Evolutionary conservation across 1,284 basidiomycete genomes (phyloP), one percentile per base, ranked within the genome.

Genomic region (Heterobasidion occidentale): DNA sequence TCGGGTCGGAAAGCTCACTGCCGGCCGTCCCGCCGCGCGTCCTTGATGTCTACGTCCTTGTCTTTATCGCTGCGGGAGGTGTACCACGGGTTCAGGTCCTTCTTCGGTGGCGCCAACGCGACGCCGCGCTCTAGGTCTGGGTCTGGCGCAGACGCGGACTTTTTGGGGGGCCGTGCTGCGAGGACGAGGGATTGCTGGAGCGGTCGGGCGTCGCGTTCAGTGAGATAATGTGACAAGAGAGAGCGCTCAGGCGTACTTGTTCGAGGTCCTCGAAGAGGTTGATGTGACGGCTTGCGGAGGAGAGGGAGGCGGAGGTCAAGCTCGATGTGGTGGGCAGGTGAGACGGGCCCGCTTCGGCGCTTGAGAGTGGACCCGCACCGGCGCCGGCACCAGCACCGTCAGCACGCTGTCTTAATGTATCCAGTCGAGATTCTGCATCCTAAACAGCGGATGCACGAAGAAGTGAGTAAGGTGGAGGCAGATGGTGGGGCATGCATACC

Each of bases 71-170:
- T 73, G 11, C 42, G 52, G 46, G 55, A 19, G 1, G 82, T 81
- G 66, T 92, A 92, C 89, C 89, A 92, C 2, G 88, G 88, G 27
- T 81, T 83, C 14, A 89, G 77, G 60, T 92, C 89, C 62, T 89
- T 86, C 15, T 74, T 78, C 3, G 81, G 79, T 0, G 89, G 89
- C 3, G 85, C 88, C 7, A 91, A 73, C 4, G 86, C 75, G 12
- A 90, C 65, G 7, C 90, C 89, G 61, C 81, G 82, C 38, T 42
- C 38, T 27, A 42, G 38, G 1, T 42, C 27, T 27, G 27, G 27
- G 56, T 92, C 89, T 0, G 76, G 75, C 63, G 88, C 84, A 6
- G 61, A 38, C 38, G 53, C 42, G 3, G 69, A 70, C 8, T 70
- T 66, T 54, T 80, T 79, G 2, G 74, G 69, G 1, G 75, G 73